Evolutionary conservation across 345 rosid species (phyloP).

Genomic region (Brassica juncea): DNA sequence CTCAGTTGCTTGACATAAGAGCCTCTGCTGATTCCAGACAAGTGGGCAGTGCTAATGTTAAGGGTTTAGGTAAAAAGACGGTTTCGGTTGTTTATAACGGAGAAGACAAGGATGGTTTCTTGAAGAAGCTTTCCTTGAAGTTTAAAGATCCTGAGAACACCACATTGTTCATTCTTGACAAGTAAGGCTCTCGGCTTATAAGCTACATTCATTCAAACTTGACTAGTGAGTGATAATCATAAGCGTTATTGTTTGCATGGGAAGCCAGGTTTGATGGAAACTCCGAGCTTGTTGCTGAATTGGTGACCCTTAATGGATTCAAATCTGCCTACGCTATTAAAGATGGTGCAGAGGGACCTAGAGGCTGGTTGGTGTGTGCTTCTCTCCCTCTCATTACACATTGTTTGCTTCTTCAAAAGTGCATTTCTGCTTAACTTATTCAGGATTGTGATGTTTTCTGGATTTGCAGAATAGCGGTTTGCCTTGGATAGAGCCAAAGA

Average conservation of each 20-base stretch:
- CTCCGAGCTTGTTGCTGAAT: conserved; percentile 88
- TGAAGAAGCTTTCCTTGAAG: conserved; percentile 85
- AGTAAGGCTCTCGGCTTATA: conserved; percentile 54
- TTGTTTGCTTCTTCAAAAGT: background rate
- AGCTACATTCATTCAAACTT: background rate
- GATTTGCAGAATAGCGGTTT: conserved; percentile 75
- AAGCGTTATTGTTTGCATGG: conserved; percentile 39
- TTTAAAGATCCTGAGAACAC: conserved; percentile 84
- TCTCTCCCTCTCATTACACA: background rate
- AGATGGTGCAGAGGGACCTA: conserved; percentile 96
- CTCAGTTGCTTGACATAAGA: conserved; percentile 87
- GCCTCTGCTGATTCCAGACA: conserved; percentile 58
- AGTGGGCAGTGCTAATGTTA: conserved; percentile 75
- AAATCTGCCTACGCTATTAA: conserved; percentile 90
- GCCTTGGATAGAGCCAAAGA: conserved; percentile 82
- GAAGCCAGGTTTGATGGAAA: conserved; percentile 91
- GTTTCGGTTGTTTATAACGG: conserved; percentile 62
- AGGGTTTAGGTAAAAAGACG: conserved; percentile 71
- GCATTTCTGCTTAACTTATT: background rate
- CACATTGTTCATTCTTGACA: conserved; percentile 84
- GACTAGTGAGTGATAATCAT: background rate
- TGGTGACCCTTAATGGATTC: conserved; percentile 85
- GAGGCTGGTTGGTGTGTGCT: conserved; percentile 86
- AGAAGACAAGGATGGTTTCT: conserved; percentile 80
- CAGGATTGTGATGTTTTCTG: background rate